Evolutionary conservation across 768 basidiomycete species (phyloP).

Genomic region (Tricholoma flavovirens): DNA sequence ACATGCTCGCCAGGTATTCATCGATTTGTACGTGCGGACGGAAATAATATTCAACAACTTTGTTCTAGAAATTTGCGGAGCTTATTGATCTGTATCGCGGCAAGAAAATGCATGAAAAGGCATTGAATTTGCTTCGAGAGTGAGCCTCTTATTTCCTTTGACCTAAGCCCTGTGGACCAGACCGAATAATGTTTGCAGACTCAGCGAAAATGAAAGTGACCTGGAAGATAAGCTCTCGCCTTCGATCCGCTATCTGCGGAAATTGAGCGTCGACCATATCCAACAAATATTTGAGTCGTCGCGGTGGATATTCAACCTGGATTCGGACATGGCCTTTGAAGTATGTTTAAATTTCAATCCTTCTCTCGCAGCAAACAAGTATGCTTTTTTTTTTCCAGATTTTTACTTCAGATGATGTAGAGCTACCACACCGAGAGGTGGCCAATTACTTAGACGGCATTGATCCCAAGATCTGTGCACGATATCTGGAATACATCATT

Average conservation of each 20-base stretch:
- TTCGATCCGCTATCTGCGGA: slow-evolving; percentile 86
- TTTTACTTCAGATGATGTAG: slow-evolving; percentile 92
- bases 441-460: slow-evolving; percentile 73
- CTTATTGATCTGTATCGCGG: slow-evolving; percentile 89
- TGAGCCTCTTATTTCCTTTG: slow-evolving; percentile 33
- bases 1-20: slow-evolving; percentile 61
- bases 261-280: slow-evolving; percentile 78
- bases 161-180: neutral
- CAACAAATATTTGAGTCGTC: slow-evolving; percentile 78
- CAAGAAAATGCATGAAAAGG: slow-evolving; percentile 92
- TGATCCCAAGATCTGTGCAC: slow-evolving; percentile 60
- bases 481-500: slow-evolving; percentile 85
- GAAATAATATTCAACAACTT: neutral
- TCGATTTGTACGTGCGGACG: neutral
- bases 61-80: slow-evolving; percentile 78
- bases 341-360: slow-evolving; percentile 29
- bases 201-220: slow-evolving; percentile 75
- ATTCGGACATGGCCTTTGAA: slow-evolving; percentile 71
- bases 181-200: slow-evolving; percentile 35
- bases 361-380: neutral
- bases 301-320: slow-evolving; percentile 78
- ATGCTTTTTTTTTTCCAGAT: slow-evolving; percentile 47
- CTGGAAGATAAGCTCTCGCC: slow-evolving; percentile 74
- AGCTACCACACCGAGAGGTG: slow-evolving; percentile 74
- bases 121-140: slow-evolving; percentile 80